Percentiles rank a stretch among this genome's conserved stretches.
Evolutionary conservation across 371 early-diverging fungal genomes (phyloP).

Genomic region (Mortierella sp.): DNA sequence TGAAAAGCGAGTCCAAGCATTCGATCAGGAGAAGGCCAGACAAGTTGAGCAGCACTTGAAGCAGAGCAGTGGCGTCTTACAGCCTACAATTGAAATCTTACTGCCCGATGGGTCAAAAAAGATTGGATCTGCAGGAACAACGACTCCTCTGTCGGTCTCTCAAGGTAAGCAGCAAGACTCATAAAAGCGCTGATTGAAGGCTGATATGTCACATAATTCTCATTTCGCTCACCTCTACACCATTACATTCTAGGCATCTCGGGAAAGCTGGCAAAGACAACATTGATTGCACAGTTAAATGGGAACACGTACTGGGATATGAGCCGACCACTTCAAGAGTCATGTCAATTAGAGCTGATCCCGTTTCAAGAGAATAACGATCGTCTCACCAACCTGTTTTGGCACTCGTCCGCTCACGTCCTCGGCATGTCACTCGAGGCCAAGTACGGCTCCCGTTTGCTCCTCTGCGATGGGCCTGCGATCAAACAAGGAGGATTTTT

Average conservation of each 20-base stretch:
- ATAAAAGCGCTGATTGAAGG: conserved; percentile 72
- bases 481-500: conserved; percentile 62
- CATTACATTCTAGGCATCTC: conserved; percentile 55
- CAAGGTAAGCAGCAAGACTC: conserved; percentile 76
- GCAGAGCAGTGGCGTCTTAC: neutral
- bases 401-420: conserved; percentile 97
- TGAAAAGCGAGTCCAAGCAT: conserved; percentile 40
- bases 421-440: conserved; percentile 91
- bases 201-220: neutral
- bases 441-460: conserved; percentile 89
- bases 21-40: conserved; percentile 39
- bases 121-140: conserved; percentile 92
- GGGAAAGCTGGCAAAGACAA: conserved; percentile 70
- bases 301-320: conserved; percentile 94
- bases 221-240: too few relatives aligned
- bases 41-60: conserved; percentile 21
- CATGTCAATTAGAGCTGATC: conserved; percentile 89
- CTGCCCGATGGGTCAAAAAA: conserved; percentile 90
- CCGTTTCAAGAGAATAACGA: conserved; percentile 81
- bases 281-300: conserved; percentile 79
- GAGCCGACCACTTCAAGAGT: conserved; percentile 87
- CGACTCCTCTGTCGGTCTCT: conserved; percentile 95
- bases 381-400: conserved; percentile 86
- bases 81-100: conserved; percentile 85
- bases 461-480: conserved; percentile 86